Evolutionary conservation across 106 monocot genomes (phyloP).

Genomic region (Gastrodia elata): DNA sequence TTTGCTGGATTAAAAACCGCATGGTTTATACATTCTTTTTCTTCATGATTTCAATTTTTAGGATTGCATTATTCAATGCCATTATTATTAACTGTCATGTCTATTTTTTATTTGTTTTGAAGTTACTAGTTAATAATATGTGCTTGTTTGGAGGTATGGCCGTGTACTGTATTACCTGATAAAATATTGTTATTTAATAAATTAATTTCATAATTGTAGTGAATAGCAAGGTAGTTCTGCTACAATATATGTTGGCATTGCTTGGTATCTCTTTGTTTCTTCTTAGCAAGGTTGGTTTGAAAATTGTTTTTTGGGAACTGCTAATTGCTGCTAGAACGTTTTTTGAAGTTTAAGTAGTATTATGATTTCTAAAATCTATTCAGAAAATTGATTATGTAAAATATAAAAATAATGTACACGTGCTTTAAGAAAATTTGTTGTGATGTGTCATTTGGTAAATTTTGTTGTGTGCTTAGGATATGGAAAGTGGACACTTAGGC

Average conservation of each 20-base stretch:
- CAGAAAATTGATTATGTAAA: background rate
- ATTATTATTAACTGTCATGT: background rate
- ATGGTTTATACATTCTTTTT: background rate
- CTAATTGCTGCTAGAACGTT: background rate
- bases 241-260: background rate
- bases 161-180: background rate
- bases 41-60: background rate
- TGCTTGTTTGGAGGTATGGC: background rate
- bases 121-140: background rate
- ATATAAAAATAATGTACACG: background rate
- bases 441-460: background rate
- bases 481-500: background rate
- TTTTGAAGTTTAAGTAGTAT: background rate
- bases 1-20: background rate
- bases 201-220: background rate
- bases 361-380: background rate
- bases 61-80: background rate
- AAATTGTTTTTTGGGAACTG: no score
- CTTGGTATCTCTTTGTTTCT: background rate
- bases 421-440: background rate
- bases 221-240: background rate
- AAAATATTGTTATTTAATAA: constrained; percentile 3
- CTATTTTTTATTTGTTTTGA: background rate
- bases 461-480: constrained; percentile 1
- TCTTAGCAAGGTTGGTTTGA: background rate